A percentile compares a stretch with the other conserved stretches of the same genome.
phyloP scores from a whole-genome alignment of 108 stramenopile genomes.

The Mediolabrus comicus region DNA sequence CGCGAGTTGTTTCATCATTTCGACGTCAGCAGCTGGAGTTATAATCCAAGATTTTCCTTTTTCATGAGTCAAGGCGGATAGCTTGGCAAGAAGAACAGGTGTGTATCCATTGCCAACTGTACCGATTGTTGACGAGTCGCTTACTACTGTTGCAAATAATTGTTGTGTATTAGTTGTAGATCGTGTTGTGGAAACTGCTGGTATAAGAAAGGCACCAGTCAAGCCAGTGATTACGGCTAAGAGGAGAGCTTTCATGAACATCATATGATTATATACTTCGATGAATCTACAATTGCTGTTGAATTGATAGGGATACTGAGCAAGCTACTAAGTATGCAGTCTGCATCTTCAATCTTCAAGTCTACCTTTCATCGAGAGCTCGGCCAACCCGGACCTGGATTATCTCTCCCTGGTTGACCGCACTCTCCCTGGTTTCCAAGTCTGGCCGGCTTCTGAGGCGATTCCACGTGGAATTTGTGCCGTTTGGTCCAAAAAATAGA shows the following conservation, averaged over 20 bases:
- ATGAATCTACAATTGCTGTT: too few relatives aligned
- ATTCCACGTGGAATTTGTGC: too few relatives aligned
- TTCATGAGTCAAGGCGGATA: conserved; percentile 14
- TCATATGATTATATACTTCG: too few relatives aligned
- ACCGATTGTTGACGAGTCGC: conserved; percentile 11
- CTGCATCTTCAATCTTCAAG: too few relatives aligned
- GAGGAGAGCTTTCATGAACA: neutral
- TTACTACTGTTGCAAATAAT: neutral
- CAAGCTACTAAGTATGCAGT: too few relatives aligned
- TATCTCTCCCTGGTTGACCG: too few relatives aligned
- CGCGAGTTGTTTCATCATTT: neutral
- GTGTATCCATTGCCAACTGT: conserved; percentile 36
- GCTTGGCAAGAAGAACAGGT: conserved; percentile 23
- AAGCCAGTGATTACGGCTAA: neutral
- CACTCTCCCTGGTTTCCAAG: too few relatives aligned
- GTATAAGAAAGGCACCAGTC: neutral
- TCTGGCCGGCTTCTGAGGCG: too few relatives aligned
- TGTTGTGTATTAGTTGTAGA: neutral
- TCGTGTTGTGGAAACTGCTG: neutral
- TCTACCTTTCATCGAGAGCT: too few relatives aligned
- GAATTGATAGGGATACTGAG: too few relatives aligned
- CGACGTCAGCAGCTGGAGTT: conserved; percentile 16
- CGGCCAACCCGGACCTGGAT: too few relatives aligned
- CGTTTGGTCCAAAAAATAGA: too few relatives aligned
- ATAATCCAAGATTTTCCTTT: conserved; percentile 33